phyloP scores from a whole-genome alignment of 108 stramenopile genomes.

The Pseudonitzschia multiseries region DNA sequence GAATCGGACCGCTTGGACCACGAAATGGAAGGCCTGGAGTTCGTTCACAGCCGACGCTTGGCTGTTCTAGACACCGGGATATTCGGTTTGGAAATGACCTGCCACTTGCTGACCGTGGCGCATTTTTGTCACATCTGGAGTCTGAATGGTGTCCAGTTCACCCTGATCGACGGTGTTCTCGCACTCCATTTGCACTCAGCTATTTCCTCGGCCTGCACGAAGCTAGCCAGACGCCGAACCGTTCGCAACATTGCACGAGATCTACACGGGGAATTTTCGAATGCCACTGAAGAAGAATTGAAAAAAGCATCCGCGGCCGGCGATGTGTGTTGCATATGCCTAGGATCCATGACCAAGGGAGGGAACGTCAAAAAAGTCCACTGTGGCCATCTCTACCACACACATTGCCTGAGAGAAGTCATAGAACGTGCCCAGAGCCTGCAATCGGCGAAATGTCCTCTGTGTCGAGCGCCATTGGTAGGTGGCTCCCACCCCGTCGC shows the following conservation, averaged over 20 bases:
- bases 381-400: constrained; percentile 80
- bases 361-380: constrained; percentile 68
- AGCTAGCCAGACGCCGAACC: constrained; percentile 67
- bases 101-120: constrained; percentile 43
- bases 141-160: constrained; percentile 65
- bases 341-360: constrained; percentile 54
- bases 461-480: constrained; percentile 66
- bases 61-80: constrained; percentile 42
- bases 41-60: constrained; percentile 40
- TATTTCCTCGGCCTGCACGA: constrained; percentile 49
- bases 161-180: constrained; percentile 68
- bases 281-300: constrained; percentile 69
- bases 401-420: constrained; percentile 76
- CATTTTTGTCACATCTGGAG: constrained; percentile 79
- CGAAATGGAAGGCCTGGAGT: constrained; percentile 51
- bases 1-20: constrained; percentile 46
- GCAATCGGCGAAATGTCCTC: constrained; percentile 64
- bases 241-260: constrained; percentile 56
- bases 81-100: constrained; percentile 54
- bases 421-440: constrained; percentile 70
- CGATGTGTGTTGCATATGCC: constrained; percentile 83
- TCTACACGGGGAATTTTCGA: constrained; percentile 51
- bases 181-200: constrained; percentile 75
- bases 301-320: constrained; percentile 60
- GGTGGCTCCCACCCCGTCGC: constrained; percentile 38